A percentile compares a stretch with the other conserved stretches of the same genome.
Evolutionary conservation across 164 flowering plant species (phyloP).

Genomic region (Sextonia rubra): DNA sequence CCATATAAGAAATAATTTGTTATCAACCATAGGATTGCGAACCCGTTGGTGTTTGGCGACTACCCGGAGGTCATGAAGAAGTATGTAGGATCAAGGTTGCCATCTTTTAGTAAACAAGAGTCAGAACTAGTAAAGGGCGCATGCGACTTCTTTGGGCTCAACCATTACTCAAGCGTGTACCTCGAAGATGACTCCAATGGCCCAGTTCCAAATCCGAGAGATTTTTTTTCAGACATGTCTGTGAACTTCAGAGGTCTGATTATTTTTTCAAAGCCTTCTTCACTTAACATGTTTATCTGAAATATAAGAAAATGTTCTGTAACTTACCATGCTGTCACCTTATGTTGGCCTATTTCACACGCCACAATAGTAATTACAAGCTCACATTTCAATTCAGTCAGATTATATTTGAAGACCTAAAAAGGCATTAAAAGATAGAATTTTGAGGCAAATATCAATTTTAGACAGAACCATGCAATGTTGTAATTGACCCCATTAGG

Average conservation of each 20-base stretch:
- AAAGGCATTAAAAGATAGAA: too few relatives aligned
- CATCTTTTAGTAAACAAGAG: slow-evolving; percentile 38
- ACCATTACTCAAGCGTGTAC: slow-evolving; percentile 23
- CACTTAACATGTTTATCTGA: too few relatives aligned
- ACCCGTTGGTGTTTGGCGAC: slow-evolving; percentile 57
- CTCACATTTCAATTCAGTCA: too few relatives aligned
- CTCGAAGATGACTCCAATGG: slow-evolving; percentile 10
- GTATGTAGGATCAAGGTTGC: slow-evolving; percentile 45
- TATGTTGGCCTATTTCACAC: too few relatives aligned
- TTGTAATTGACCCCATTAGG: too few relatives aligned
- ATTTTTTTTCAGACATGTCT: slow-evolving; percentile 19
- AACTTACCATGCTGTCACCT: too few relatives aligned
- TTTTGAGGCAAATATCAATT: too few relatives aligned
- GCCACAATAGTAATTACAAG: too few relatives aligned
- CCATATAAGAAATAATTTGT: background rate
- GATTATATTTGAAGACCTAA: too few relatives aligned
- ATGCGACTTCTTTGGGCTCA: slow-evolving; percentile 29
- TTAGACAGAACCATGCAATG: too few relatives aligned
- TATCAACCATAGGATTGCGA: slow-evolving; percentile 6
- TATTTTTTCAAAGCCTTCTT: background rate
- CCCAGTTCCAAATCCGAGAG: slow-evolving; percentile 1
- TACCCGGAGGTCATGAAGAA: slow-evolving; percentile 56
- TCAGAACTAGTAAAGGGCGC: slow-evolving; percentile 28
- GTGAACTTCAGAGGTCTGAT: slow-evolving; percentile 7
- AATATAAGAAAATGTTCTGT: too few relatives aligned